Base-by-base conservation (phyloP, 495 filamentous ascomycete genomes). In the Glarea lozoyensis region DNA sequence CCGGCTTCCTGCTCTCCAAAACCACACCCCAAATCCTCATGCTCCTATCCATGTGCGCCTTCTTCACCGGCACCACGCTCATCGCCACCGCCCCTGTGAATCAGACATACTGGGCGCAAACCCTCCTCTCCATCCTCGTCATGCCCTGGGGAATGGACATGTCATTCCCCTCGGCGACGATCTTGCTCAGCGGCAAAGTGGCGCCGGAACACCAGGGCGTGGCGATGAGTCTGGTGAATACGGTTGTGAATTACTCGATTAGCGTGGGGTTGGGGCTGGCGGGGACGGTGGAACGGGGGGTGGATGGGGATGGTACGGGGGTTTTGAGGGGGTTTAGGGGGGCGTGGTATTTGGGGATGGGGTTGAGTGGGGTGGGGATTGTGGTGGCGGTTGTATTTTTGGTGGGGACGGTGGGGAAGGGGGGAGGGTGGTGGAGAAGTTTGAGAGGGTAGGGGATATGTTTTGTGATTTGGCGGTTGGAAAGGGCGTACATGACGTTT, bases 211-310 rank as follows among this genome's bases (percentile, higher is more conserved):
- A 82, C 53, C 78, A 85, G 55, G 79, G 80, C 10, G 63, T 82
- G 6, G 79, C 71, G 2, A 75, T 73, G 1, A 71, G 64, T 7
- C 53, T 86, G 16, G 72, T 83, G 13, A 78, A 62, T 33, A 82
- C 78, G 0, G 63, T 77, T 4, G 75, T 82, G 35, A 81, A 84
- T 42, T 85, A 84, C 46, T 70, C 64, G 30, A 81, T 84, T 39
- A 74, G 70, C 0, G 52, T 82, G 9, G 75, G 78, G 0, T 53
- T 85, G 2, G 80, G 81, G 0, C 61, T 84, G 32, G 78, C 78
- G 0, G 79, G 76, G 0, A 82, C 75, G 0, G 65, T 81, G 4
- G 72, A 84, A 50, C 52, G 50, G 6, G 58, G 75, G 11, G 66
- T 75, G n/a, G 69, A 68, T 38, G 42, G 55, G 38, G 61, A 59